Percentiles rank a stretch among this genome's conserved stretches.
Conservation (phyloP, 805 yeast genomes). For the Maudiozyma pseudohumilis region DNA sequence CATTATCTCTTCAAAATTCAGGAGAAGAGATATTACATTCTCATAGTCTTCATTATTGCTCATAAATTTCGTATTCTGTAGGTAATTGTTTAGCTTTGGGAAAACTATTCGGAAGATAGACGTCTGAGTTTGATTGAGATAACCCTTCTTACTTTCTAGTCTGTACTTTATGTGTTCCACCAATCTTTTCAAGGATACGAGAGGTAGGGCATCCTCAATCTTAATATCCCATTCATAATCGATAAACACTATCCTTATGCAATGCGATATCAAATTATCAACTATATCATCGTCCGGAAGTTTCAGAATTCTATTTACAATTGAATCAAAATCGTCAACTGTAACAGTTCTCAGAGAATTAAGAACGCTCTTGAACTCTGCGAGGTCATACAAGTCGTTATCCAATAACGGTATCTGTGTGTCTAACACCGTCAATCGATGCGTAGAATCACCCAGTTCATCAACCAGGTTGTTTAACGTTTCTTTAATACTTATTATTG, state of each 20-base stretch:
- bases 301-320: constrained; percentile 9
- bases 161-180: constrained; percentile 13
- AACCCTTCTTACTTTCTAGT: constrained; percentile 10
- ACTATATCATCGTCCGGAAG: constrained; percentile 10
- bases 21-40: constrained; percentile 8
- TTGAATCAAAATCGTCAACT: not conserved
- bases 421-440: not conserved
- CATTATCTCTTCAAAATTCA: constrained; percentile 16
- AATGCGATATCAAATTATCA: constrained; percentile 12
- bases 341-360: not conserved
- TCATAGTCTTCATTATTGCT: constrained; percentile 1
- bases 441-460: not conserved
- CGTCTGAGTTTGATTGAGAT: constrained; percentile 21
- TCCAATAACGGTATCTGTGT: constrained; percentile 1
- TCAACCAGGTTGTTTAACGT: not conserved
- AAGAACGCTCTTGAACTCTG: not conserved
- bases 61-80: constrained; percentile 9
- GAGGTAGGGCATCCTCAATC: constrained; percentile 5
- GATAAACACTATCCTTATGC: constrained; percentile 7
- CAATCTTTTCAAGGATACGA: constrained; percentile 6
- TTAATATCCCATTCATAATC: constrained; percentile 6
- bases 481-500: not conserved
- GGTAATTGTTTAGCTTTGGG: constrained; percentile 5
- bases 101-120: constrained; percentile 10
- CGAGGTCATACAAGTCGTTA: not conserved